A percentile compares a stretch with the other conserved stretches of the same genome.
These are phyloP conservation scores for Macadamia tetraphylla DNA, from an alignment of 164 flowering plant species.

Conservation along the genomic window DNA sequence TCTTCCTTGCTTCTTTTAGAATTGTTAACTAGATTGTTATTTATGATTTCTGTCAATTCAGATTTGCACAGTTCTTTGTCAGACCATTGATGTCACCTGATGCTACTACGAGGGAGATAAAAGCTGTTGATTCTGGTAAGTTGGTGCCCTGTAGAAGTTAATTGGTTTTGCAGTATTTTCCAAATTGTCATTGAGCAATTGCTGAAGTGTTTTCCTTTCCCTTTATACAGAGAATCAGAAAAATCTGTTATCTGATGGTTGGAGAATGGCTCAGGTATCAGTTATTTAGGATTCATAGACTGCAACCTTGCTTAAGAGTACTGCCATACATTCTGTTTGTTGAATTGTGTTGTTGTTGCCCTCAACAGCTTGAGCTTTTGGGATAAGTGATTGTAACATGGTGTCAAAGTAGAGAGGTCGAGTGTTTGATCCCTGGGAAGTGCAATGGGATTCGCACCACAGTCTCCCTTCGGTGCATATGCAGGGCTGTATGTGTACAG, in stretches of 20 bases:
- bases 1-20: slow-evolving; percentile 1
- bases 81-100: slow-evolving; percentile 95
- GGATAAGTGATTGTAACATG: no score
- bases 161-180: not conserved
- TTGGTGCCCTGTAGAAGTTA: not conserved
- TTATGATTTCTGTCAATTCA: slow-evolving; percentile 25
- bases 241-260: slow-evolving; percentile 76
- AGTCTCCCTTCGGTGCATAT: no score
- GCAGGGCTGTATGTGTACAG: no score
- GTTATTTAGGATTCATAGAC: slow-evolving; percentile 1
- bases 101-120: slow-evolving; percentile 90
- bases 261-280: slow-evolving; percentile 92
- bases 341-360: no score
- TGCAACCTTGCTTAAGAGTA: not conserved
- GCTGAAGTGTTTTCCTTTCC: slow-evolving; percentile 7
- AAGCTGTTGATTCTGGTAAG: slow-evolving; percentile 97
- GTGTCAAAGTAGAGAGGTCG: no score
- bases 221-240: slow-evolving; percentile 73
- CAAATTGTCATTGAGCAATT: not conserved
- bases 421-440: no score
- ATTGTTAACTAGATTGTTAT: slow-evolving; percentile 1
- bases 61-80: slow-evolving; percentile 91
- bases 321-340: not conserved
- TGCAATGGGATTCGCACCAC: no score
- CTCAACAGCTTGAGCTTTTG: no score